phyloP scores from a whole-genome alignment of 768 basidiomycete species.

The Ramaria rubella region DNA sequence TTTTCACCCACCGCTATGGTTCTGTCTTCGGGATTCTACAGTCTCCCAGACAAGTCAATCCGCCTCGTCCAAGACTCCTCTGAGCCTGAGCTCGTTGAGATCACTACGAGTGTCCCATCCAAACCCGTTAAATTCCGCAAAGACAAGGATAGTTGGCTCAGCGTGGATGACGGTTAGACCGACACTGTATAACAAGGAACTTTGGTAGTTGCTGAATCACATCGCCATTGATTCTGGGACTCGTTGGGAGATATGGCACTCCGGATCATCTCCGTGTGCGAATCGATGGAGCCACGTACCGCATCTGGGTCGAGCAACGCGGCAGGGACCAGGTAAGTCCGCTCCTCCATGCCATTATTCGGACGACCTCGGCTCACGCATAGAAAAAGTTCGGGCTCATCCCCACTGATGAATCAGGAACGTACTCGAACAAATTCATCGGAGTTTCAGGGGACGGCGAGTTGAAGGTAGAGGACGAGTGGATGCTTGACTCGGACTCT shows the following conservation, averaged over 20 bases:
- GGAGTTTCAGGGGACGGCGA: not conserved
- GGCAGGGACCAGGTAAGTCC: not conserved
- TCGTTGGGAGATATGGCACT: not conserved
- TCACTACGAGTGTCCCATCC: not conserved
- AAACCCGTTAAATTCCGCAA: not conserved
- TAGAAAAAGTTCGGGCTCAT: not conserved
- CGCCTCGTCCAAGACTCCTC: not conserved
- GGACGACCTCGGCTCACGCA: not conserved
- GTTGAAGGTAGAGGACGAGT: not conserved
- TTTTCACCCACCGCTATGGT: not conserved
- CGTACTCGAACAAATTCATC: not conserved
- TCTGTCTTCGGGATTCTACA: not conserved
- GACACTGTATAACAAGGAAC: no score
- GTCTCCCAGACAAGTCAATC: not conserved
- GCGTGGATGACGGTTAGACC: not conserved
- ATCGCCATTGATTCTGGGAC: not conserved
- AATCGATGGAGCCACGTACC: not conserved
- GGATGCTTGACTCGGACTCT: no score
- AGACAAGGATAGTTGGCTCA: not conserved
- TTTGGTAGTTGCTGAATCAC: not conserved
- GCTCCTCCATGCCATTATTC: not conserved
- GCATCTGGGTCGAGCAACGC: not conserved
- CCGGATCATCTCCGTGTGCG: not conserved
- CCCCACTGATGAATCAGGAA: no score
- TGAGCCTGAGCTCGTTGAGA: not conserved